Evolutionary conservation across 805 yeast genomes (phyloP), one percentile per base, ranked within the genome.

Genomic region (Candida tallmaniae): DNA sequence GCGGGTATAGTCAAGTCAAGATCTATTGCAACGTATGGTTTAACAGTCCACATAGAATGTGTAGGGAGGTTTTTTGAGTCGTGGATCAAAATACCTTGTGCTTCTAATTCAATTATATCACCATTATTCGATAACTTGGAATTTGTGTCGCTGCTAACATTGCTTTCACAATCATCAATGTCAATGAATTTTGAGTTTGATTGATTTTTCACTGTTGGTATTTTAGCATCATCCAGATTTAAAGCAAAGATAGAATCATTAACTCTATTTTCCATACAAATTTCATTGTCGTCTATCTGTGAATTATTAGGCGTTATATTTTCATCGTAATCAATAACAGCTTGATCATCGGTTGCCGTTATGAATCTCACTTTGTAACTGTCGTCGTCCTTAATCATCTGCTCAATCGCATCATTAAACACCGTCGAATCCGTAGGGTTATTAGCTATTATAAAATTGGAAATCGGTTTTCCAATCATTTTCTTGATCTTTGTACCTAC

Each of bases 31-130:
- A 69, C 62, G 56, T 80, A 82, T 3, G 94, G 95, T 47, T 84
- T 81, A 5, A 93, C 70, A 4, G 90, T 78, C 97, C 97, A 90
- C 84, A 93, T 84, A 1, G 96, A 79, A 55, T 87, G 94, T 0
- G 82, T 68, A 1, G 90, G 89, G 23, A 71, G 52, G 0, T 78
- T 68, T 23, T 62, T 61, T 2, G 68, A 56, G 50, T 81, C 83
- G 43, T 78, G 83, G 6, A 93, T 80, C 14, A 90, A 56, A 7
- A 93, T 81, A 3, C 98, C 98, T 51, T 90, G 97, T 0, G 96
- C 97, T 56, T 90, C 97, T 25, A 89, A 62, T 45, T 85, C 90
- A 6, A 80, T 73, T 11, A 73, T 60, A 7, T 72, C 76, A 5
- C 82, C 83, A 47, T 78, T 77, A 13, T 80, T 78, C 2, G 65